Evolutionary conservation across 164 flowering plant genomes (phyloP).

Genomic region (Aristolochia californica): DNA sequence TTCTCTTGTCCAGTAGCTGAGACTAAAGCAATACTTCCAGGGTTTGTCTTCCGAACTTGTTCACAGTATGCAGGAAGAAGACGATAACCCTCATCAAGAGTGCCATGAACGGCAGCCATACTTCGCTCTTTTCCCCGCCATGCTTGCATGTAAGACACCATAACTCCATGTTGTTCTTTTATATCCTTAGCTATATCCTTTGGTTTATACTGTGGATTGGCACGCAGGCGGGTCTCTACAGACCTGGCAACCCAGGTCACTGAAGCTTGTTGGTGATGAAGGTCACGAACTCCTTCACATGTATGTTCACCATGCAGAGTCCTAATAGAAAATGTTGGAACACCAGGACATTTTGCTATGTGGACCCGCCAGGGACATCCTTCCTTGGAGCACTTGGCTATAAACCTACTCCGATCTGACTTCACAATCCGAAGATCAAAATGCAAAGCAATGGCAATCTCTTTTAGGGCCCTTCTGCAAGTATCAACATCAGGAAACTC

Average conservation of each 20-base stretch:
- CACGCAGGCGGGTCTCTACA: slow-evolving; percentile 76
- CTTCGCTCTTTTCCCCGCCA: slow-evolving; percentile 99
- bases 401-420: slow-evolving; percentile 91
- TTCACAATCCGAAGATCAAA: slow-evolving; percentile 95
- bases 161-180: slow-evolving; percentile 88
- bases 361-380: slow-evolving; percentile 99
- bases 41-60: slow-evolving; percentile 44
- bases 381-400: slow-evolving; percentile 89
- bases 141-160: slow-evolving; percentile 97
- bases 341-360: slow-evolving; percentile 84
- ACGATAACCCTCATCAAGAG: slow-evolving; percentile 51
- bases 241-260: slow-evolving; percentile 99
- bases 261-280: slow-evolving; percentile 95
- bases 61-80: slow-evolving; percentile 56
- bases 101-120: slow-evolving; percentile 90
- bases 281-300: slow-evolving; percentile 86
- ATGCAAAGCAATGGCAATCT: slow-evolving; percentile 81
- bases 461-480: slow-evolving; percentile 69
- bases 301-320: slow-evolving; percentile 86
- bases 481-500: slow-evolving; percentile 80
- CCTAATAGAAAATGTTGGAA: slow-evolving; percentile 74
- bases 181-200: slow-evolving; percentile 90
- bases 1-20: slow-evolving; percentile 77
- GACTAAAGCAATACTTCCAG: slow-evolving; percentile 71
- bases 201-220: slow-evolving; percentile 91